Base-by-base conservation (phyloP, 352 stramenopile genomes). In the Phytophthora melonis region DNA sequence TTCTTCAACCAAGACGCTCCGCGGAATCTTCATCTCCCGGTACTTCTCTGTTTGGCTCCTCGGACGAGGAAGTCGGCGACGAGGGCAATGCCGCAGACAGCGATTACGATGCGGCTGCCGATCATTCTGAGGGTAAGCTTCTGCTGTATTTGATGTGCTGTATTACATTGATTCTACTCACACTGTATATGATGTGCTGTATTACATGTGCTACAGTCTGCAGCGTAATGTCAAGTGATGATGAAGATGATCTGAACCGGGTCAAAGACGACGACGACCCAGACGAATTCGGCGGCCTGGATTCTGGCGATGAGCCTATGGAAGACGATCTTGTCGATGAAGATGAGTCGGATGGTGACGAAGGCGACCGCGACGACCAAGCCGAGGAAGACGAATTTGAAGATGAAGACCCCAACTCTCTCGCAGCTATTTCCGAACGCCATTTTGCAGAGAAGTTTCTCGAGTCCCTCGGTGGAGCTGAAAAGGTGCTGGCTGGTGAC, bases 401-500 rank as follows among this genome's bases (percentile, higher is more conserved):
- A 14, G 14, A 56, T 39, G 34, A 11, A 39, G 39, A 39, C 34
- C 34, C 34, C 39, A n/a, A 63, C 23, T 39, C 14, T 6, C 14
- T 41, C 56, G 41, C 45, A 32, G 14, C 25, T 1, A 64, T 64
- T 56, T 21, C 41, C 4, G 41, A 64, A n/a, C 39, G 43, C 2
- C 58, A 56, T 10, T 56, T 64, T 64, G 58, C 58, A 3, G 43
- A 64, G 25, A 55, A 50, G 18, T 56, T 56, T 64, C 18, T 64
- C 2, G 23, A 25, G 23, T 25, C 23, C 23, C 23, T 25, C 1
- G 23, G 23, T 25, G 23, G 23, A 25, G 23, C 23, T 25, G 23
- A 25, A 25, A 25, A 25, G 23, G 23, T 25, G 23, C 23, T 25
- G 23, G 23, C 23, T 25, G 23, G 23, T 25, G 23, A 25, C 23